A percentile compares a stretch with the other conserved stretches of the same genome.
These are phyloP conservation scores for Harrya chromipes DNA, from an alignment of 768 basidiomycete genomes.

Conservation along the genomic window DNA sequence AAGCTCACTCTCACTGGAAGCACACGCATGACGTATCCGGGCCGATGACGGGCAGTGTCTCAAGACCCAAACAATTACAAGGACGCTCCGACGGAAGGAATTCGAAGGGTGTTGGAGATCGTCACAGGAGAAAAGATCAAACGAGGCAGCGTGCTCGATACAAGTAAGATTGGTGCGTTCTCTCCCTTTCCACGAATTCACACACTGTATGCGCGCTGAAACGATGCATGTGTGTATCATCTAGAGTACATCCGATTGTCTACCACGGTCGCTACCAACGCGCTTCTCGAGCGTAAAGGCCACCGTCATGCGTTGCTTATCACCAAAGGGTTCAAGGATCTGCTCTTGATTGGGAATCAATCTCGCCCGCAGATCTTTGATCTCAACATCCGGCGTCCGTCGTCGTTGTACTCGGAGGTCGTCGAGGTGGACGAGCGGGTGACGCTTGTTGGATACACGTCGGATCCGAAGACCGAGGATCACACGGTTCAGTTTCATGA, in stretches of 20 bases:
- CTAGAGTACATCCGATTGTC: slow-evolving; percentile 88
- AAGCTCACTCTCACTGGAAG: too few species aligned
- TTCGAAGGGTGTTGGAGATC: slow-evolving; percentile 78
- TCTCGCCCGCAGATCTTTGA: slow-evolving; percentile 94
- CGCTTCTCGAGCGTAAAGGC: slow-evolving; percentile 91
- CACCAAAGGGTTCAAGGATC: slow-evolving; percentile 88
- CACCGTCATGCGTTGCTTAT: slow-evolving; percentile 89
- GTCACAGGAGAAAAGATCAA: slow-evolving; percentile 67
- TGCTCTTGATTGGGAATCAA: slow-evolving; percentile 92
- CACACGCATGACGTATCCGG: neutral
- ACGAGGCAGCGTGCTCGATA: slow-evolving; percentile 63
- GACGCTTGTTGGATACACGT: slow-evolving; percentile 90
- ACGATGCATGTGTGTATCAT: neutral
- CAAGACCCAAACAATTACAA: slow-evolving; percentile 84
- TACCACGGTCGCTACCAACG: slow-evolving; percentile 96
- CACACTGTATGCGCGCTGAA: neutral
- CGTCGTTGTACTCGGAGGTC: slow-evolving; percentile 70
- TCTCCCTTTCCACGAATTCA: neutral
- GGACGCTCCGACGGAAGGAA: slow-evolving; percentile 95
- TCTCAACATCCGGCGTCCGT: slow-evolving; percentile 77
- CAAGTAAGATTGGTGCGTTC: slow-evolving; percentile 71
- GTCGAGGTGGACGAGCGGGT: slow-evolving; percentile 84
- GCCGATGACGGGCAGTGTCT: slow-evolving; percentile 58
- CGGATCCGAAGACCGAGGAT: slow-evolving; percentile 76
- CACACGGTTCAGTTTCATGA: slow-evolving; percentile 77